These are phyloP conservation scores for Blastocystis sp. DNA, from an alignment of 352 stramenopile genomes.

Conservation along the genomic window DNA sequence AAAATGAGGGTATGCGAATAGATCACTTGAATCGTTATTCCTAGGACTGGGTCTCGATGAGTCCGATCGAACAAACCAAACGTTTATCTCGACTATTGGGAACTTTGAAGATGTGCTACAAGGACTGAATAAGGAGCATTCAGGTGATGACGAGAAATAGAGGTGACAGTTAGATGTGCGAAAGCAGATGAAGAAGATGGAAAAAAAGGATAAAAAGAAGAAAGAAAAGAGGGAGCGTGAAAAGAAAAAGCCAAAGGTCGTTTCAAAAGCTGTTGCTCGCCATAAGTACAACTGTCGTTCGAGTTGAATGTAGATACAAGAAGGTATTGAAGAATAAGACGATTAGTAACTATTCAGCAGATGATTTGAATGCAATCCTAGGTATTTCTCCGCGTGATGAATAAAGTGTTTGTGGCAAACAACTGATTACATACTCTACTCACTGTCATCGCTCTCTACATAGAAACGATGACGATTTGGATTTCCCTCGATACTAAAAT, in stretches of 20 bases:
- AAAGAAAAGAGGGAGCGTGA: not conserved
- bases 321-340: slow-evolving; percentile 47
- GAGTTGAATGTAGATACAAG: slow-evolving; percentile 1
- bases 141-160: not conserved
- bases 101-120: slow-evolving; percentile 40
- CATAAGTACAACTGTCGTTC: not conserved
- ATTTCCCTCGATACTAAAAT: slow-evolving; percentile 31
- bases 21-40: not conserved
- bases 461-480: slow-evolving; percentile 53
- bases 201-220: slow-evolving; percentile 54
- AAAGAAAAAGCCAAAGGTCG: slow-evolving; percentile 14
- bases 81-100: slow-evolving; percentile 50
- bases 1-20: not conserved
- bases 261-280: not conserved
- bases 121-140: slow-evolving; percentile 40
- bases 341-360: slow-evolving; percentile 29
- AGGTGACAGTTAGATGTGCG: not conserved
- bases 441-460: slow-evolving; percentile 27
- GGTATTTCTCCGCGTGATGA: slow-evolving; percentile 24
- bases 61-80: not conserved
- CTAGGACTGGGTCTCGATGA: slow-evolving; percentile 20
- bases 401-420: not conserved
- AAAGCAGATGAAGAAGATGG: slow-evolving; percentile 36
- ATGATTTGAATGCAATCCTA: slow-evolving; percentile 57
- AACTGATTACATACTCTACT: not conserved